These are phyloP conservation scores for Erysimum cheiri DNA, from an alignment of 441 rosid species.

Conservation along the genomic window DNA sequence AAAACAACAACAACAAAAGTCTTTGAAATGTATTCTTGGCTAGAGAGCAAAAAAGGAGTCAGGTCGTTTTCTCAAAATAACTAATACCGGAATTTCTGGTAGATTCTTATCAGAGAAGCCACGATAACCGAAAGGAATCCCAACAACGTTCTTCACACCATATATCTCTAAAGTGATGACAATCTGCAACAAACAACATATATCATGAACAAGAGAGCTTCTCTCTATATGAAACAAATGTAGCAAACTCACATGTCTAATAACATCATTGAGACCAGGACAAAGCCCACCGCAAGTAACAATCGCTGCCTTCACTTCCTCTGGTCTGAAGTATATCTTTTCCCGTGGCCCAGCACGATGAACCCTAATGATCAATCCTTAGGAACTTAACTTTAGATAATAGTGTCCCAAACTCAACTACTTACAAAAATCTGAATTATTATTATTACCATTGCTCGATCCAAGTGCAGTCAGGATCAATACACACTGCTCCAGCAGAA, in stretches of 20 bases:
- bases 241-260: conserved; percentile 68
- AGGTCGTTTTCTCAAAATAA: not conserved
- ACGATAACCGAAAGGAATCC: conserved; percentile 88
- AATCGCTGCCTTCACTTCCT: conserved; percentile 86
- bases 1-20: conserved; percentile 4
- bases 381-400: not conserved
- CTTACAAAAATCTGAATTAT: too few relatives aligned
- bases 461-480: conserved; percentile 79
- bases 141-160: conserved; percentile 80
- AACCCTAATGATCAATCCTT: conserved; percentile 56
- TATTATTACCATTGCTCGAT: conserved; percentile 80
- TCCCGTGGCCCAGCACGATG: conserved; percentile 96
- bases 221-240: conserved; percentile 11
- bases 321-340: conserved; percentile 84
- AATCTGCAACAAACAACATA: conserved; percentile 53
- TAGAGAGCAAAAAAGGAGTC: not conserved
- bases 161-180: conserved; percentile 88
- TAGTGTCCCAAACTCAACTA: not conserved
- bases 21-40: not conserved
- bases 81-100: conserved; percentile 66
- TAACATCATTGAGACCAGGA: conserved; percentile 97
- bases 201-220: not conserved
- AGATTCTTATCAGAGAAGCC: conserved; percentile 70
- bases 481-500: conserved; percentile 90
- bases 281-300: conserved; percentile 96